Percentiles rank a stretch among this genome's conserved stretches.
Conservation (phyloP, 768 basidiomycete genomes). For the Lactarius vividus region DNA sequence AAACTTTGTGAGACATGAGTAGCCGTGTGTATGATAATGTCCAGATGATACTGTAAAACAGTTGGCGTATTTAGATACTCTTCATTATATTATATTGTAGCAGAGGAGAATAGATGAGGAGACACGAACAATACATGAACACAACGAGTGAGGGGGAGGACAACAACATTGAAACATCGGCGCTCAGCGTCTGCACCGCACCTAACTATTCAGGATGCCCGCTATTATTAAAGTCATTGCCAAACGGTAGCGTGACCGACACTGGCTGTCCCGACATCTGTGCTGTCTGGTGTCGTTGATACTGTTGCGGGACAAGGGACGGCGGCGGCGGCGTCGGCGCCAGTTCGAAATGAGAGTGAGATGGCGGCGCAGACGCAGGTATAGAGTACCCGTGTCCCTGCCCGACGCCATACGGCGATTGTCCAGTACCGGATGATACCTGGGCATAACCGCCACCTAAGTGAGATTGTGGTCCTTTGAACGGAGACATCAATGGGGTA, state of each 20-base stretch:
- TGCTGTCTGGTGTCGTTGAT: neutral
- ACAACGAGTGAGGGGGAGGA: neutral
- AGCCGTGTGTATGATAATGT: constrained; percentile 22
- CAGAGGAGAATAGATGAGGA: constrained; percentile 6
- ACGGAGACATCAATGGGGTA: constrained; percentile 17
- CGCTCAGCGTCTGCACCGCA: neutral
- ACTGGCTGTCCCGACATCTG: constrained; percentile 9
- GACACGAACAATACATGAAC: constrained; percentile 4
- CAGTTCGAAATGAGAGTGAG: constrained; percentile 24
- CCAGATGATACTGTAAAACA: constrained; percentile 19
- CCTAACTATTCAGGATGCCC: neutral
- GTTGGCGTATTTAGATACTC: constrained; percentile 21
- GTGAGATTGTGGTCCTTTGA: constrained; percentile 15
- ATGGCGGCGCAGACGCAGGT: constrained; percentile 23
- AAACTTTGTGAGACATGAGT: constrained; percentile 12
- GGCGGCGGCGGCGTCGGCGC: constrained; percentile 13
- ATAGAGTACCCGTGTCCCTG: constrained; percentile 17
- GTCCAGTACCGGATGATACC: neutral
- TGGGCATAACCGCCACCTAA: constrained; percentile 15
- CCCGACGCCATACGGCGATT: constrained; percentile 13
- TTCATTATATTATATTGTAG: constrained; percentile 22
- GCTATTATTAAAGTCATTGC: constrained; percentile 12
- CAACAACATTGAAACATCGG: neutral
- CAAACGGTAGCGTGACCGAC: constrained; percentile 19
- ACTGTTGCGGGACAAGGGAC: constrained; percentile 8